These are phyloP conservation scores for Dispira simplex DNA, from an alignment of 192 early-diverging fungal genomes.

Conservation along the genomic window DNA sequence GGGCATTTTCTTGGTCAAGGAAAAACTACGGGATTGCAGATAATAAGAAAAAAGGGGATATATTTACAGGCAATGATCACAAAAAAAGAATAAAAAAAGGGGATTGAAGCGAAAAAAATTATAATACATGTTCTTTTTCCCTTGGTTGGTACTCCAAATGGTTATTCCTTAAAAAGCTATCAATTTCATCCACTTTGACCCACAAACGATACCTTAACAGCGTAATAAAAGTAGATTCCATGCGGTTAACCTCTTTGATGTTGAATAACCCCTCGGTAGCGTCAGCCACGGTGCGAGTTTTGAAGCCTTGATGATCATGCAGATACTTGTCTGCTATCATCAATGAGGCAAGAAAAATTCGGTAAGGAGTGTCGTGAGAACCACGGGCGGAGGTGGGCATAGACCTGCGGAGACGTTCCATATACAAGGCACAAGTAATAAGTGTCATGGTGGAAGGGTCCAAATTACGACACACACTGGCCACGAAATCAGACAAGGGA, in stretches of 20 bases:
- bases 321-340: constrained; percentile 48
- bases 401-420: constrained; percentile 46
- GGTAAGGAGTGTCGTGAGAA: constrained; percentile 53
- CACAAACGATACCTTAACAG: neutral
- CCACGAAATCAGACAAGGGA: constrained; percentile 3
- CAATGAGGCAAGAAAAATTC: constrained; percentile 51
- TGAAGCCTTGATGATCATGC: neutral
- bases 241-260: constrained; percentile 1
- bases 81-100: too few species aligned
- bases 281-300: constrained; percentile 1
- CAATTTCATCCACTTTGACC: neutral
- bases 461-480: neutral
- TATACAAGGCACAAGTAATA: constrained; percentile 50
- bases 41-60: too few species aligned
- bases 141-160: constrained; percentile 6
- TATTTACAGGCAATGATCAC: too few species aligned
- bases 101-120: too few species aligned
- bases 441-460: constrained; percentile 16
- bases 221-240: constrained; percentile 6
- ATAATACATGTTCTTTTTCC: too few species aligned
- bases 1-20: too few species aligned
- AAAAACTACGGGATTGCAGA: too few species aligned
- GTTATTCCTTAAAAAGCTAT: constrained; percentile 4
- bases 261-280: neutral
- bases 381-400: constrained; percentile 45